These are phyloP conservation scores for Steccherinum ochraceum DNA, from an alignment of 768 basidiomycete species.

Conservation along the genomic window DNA sequence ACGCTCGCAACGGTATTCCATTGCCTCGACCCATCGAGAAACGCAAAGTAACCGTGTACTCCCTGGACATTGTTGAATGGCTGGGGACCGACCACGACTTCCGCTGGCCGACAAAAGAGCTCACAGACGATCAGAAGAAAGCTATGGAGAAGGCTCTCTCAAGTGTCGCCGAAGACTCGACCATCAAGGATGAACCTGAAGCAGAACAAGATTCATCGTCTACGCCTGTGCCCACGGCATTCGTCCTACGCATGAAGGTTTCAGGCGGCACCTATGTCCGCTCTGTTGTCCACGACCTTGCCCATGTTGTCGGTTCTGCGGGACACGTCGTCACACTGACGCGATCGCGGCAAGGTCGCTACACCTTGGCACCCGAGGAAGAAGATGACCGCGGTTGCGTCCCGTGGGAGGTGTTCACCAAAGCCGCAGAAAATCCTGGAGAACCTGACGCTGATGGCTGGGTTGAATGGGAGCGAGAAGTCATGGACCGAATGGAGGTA, in stretches of 20 bases:
- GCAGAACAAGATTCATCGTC: slow-evolving; percentile 24
- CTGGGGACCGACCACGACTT: slow-evolving; percentile 69
- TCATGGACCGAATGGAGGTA: slow-evolving; percentile 61
- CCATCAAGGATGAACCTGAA: slow-evolving; percentile 29
- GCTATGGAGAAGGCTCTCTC: slow-evolving; percentile 63
- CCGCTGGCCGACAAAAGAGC: slow-evolving; percentile 65
- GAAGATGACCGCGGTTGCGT: slow-evolving; percentile 57
- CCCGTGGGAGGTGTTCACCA: slow-evolving; percentile 69
- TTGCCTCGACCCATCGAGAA: slow-evolving; percentile 92
- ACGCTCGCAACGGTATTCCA: slow-evolving; percentile 85
- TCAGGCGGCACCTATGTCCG: slow-evolving; percentile 97
- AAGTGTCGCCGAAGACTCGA: slow-evolving; percentile 34
- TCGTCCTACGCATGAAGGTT: slow-evolving; percentile 87
- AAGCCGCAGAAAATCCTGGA: slow-evolving; percentile 46
- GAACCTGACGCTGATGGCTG: slow-evolving; percentile 63
- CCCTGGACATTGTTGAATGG: slow-evolving; percentile 76
- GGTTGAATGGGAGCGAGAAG: slow-evolving; percentile 76
- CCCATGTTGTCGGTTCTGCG: slow-evolving; percentile 73
- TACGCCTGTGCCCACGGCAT: slow-evolving; percentile 54
- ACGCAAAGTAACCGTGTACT: slow-evolving; percentile 76
- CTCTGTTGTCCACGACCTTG: slow-evolving; percentile 91
- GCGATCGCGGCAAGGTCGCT: slow-evolving; percentile 85
- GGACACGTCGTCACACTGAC: slow-evolving; percentile 92
- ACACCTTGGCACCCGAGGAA: slow-evolving; percentile 44
- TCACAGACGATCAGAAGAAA: slow-evolving; percentile 62